Base-by-base conservation (phyloP, 805 yeast genomes). In the Candida taoyuanica region DNA sequence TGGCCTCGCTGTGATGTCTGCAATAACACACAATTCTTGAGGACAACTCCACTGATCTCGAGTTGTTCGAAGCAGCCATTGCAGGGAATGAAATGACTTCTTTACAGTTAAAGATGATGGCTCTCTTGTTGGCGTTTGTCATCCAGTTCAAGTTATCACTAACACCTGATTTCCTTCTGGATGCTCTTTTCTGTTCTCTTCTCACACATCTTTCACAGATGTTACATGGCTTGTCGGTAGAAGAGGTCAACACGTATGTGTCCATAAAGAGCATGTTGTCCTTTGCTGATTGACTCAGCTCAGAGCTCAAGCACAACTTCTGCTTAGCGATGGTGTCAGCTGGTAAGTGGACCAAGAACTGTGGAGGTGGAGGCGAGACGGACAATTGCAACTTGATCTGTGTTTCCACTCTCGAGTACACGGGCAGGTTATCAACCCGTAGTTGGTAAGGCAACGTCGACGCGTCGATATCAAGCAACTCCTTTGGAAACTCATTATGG, bases 21-120 rank as follows among this genome's bases (percentile, higher is more conserved):
- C 98, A 93, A 59, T 93, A 91, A 62, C 98, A 91, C 8, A 91
- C 91, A 29, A 93, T 77, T 61, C 98, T 76, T 17, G 96, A 66
- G 16, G 76, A 74, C 5, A 78, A 57, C 34, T 72, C 77, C 15
- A 76, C 52, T 25, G 52, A 54, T 31, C 65, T 66, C 13, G 59
- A 57, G 32, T 50, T 48, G n/a, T 56, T 42, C 13, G 28, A 31
- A 8, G 43, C 20, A 5, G 53, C 51, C 21, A 82, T 79, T 19
- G 81, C 68, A 6, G 85, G 85, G 52, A 84, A 74, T 12, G 86
- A 76, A 29, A 87, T 73, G 17, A 93, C 73, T 62, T 91, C 97
- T 53, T 86, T 84, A 62, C 95, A 85, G 63, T 93, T 91, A 69
- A 89, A 86, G 26, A 91, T 83, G 33, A 91, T 74, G 2, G 96